Base-by-base conservation (phyloP, 148 eudicot species). In the Limonium bicolor region DNA sequence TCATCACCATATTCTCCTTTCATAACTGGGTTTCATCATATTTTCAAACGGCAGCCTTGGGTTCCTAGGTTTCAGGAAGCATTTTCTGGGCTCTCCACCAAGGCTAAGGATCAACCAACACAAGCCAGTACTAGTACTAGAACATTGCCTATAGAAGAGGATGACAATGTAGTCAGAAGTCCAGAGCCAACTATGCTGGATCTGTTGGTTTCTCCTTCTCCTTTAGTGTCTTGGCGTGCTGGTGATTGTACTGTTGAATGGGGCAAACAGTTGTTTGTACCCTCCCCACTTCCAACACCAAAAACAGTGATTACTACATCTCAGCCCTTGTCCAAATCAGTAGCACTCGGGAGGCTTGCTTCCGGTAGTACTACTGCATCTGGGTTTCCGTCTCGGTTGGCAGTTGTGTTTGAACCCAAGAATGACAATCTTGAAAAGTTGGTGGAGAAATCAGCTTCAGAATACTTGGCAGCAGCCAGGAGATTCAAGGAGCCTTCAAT, bases 181-280 rank as follows among this genome's bases (percentile, higher is more conserved):
- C 88, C 99, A 10, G 69, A 60, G 48, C 64, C 72, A 27, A 44
- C 65, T 36, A 60, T 64, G 59, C 36, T 46, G 39, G 85, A 73
- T 12, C 71, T 72, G n/a, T 50, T 78, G 26, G 66, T 90, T 41
- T 90, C 99, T 54, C 95, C 99, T 62, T 90, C 99, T 9, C 95
- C 99, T n/a, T 88, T 90, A 10, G 99, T 90, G 34, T 78, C 94
- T 10, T 90, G 99, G 99, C 84, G 80, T 43, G 76, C 74, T 41
- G 66, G 70, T 45, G 79, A 57, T 30, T 64, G 71, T 50, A 42
- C 53, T 14, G 48, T 46, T 35, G 88, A 78, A 27, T 64, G 70
- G 36, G 77, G 94, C 29, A 75, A 81, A 66, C 95, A 84, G 37
- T 56, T 90, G 12, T 90, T 90, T 61, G 47, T 78, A 25, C 93